A percentile compares a stretch with the other conserved stretches of the same genome.
phyloP scores from a whole-genome alignment of 2,329 filamentous ascomycete genomes.

The Beauveria australis region DNA sequence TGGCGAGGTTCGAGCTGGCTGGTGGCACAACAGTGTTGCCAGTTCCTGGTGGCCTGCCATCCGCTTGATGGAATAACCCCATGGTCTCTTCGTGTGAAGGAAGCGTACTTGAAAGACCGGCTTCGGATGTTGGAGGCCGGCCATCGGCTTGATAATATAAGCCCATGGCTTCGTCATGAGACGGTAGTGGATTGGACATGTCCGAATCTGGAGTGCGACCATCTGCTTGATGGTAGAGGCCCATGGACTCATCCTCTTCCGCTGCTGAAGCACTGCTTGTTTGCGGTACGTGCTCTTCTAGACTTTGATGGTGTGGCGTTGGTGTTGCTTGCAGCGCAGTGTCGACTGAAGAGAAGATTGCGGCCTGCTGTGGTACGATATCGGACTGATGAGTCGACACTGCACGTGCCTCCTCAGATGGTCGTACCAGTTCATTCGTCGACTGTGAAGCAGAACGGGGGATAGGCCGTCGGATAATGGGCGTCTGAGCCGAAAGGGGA shows the following conservation, averaged over 20 bases:
- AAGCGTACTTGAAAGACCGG: neutral
- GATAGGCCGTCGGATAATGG: neutral
- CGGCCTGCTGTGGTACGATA: neutral
- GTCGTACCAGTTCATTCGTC: neutral
- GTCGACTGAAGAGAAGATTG: neutral
- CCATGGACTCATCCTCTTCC: constrained; percentile 20
- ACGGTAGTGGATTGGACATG: constrained; percentile 8
- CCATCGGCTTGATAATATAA: constrained; percentile 26
- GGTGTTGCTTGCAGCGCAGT: neutral
- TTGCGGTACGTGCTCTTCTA: neutral
- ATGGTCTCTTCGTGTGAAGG: constrained; percentile 21
- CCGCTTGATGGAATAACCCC: constrained; percentile 24
- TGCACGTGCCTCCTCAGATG: neutral
- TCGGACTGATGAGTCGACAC: neutral
- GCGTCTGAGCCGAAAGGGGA: neutral
- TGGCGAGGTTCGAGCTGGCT: neutral
- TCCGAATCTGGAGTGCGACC: constrained; percentile 12
- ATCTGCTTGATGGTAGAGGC: constrained; percentile 24
- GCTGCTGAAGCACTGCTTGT: constrained; percentile 8
- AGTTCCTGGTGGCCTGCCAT: constrained; percentile 15
- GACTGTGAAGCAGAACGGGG: neutral
- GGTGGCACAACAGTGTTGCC: neutral
- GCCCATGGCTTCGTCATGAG: constrained; percentile 22
- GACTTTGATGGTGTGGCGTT: neutral
- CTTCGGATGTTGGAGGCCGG: constrained; percentile 2